phyloP scores from a whole-genome alignment of 2,329 filamentous ascomycete species.

The Nothophaeocryptopus gaeumannii region DNA sequence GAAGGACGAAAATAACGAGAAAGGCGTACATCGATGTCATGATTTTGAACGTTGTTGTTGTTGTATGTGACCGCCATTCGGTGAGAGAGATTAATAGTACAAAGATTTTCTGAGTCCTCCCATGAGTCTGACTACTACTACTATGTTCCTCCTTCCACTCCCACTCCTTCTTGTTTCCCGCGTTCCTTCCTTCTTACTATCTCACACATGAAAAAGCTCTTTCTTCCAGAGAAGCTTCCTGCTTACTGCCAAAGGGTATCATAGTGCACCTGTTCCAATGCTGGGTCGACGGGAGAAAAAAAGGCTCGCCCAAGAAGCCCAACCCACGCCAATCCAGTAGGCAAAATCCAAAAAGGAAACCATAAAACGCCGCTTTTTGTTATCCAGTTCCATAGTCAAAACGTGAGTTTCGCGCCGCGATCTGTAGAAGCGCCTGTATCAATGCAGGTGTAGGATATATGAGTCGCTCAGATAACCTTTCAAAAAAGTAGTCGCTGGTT shows the following conservation, averaged over 20 bases:
- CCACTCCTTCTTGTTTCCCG: neutral
- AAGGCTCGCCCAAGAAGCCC: slow-evolving; percentile 20
- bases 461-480: slow-evolving; percentile 22
- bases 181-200: neutral
- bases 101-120: too few relatives aligned
- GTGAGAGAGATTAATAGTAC: too few relatives aligned
- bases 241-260: slow-evolving; percentile 24
- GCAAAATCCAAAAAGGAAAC: too few relatives aligned
- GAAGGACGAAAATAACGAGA: neutral
- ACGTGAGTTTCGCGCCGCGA: slow-evolving; percentile 1
- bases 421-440: slow-evolving; percentile 11
- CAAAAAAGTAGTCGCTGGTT: slow-evolving; percentile 4
- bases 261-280: slow-evolving; percentile 28
- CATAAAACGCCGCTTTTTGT: slow-evolving; percentile 1
- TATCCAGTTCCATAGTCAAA: slow-evolving; percentile 10
- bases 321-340: neutral
- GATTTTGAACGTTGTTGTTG: too few relatives aligned
- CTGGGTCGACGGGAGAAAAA: slow-evolving; percentile 11
- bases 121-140: neutral
- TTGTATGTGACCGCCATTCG: too few relatives aligned
- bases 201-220: slow-evolving; percentile 3
- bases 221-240: neutral
- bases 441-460: slow-evolving; percentile 14
- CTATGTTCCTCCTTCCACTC: neutral
- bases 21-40: too few relatives aligned